Evolutionary conservation across 306 rosid genomes (phyloP).

Genomic region (Parietaria judaica): DNA sequence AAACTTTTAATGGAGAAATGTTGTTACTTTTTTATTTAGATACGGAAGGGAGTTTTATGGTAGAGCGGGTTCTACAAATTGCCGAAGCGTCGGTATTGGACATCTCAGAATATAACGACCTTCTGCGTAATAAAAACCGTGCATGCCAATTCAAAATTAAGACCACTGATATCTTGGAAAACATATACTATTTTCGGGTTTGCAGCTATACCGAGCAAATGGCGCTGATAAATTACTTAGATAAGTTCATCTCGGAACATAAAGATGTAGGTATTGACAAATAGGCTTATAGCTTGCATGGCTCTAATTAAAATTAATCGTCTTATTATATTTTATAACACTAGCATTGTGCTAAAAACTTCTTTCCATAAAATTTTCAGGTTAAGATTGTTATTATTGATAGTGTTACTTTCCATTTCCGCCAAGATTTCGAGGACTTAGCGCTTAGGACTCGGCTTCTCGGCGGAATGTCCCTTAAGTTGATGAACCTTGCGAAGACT

Average conservation of each 20-base stretch:
- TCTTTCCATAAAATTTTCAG: constrained; percentile 24
- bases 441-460: constrained; percentile 82
- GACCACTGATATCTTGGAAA: constrained; percentile 59
- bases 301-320: neutral
- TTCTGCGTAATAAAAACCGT: constrained; percentile 38
- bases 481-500: constrained; percentile 74
- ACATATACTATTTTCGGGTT: constrained; percentile 66
- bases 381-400: constrained; percentile 77
- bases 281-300: neutral
- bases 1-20: constrained; percentile 9
- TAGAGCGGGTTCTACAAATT: constrained; percentile 79
- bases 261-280: constrained; percentile 55
- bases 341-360: neutral
- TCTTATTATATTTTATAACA: neutral
- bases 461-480: constrained; percentile 77
- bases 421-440: constrained; percentile 88
- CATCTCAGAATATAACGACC: constrained; percentile 46
- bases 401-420: constrained; percentile 91
- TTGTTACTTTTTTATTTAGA: constrained; percentile 37
- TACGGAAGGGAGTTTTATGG: constrained; percentile 97
- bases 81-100: constrained; percentile 84
- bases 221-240: constrained; percentile 71
- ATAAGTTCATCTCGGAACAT: constrained; percentile 74
- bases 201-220: constrained; percentile 95
- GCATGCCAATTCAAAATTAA: constrained; percentile 40